A percentile compares a stretch with the other conserved stretches of the same genome.
Conservation (phyloP, 192 early-diverging fungal genomes). For the Phycomyces blakesleeanus region DNA sequence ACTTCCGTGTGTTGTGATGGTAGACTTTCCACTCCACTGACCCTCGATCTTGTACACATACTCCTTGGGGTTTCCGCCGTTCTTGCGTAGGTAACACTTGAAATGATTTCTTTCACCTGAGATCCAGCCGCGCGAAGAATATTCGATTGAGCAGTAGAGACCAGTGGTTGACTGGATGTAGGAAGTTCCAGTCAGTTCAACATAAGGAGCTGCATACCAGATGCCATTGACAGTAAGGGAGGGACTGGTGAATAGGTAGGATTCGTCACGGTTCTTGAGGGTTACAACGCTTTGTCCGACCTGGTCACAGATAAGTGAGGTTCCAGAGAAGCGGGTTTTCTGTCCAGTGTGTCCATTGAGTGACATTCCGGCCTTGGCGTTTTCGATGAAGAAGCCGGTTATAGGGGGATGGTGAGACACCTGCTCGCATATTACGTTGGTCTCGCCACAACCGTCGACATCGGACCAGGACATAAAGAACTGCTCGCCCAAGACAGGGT, state of each 20-base stretch:
- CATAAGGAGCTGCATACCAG: constrained; percentile 43
- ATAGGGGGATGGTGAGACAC: constrained; percentile 53
- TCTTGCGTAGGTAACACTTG: constrained; percentile 46
- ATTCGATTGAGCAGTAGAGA: constrained; percentile 53
- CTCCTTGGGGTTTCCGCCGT: constrained; percentile 26
- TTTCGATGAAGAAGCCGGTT: constrained; percentile 47
- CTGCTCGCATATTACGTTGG: constrained; percentile 39
- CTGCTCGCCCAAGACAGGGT: constrained; percentile 49
- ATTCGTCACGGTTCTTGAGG: constrained; percentile 40
- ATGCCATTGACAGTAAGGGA: constrained; percentile 72
- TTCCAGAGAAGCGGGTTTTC: constrained; percentile 63
- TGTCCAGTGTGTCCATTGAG: constrained; percentile 35
- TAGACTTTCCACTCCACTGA: constrained; percentile 66
- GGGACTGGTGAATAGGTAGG: constrained; percentile 67
- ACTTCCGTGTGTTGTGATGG: constrained; percentile 47
- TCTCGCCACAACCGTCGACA: constrained; percentile 52
- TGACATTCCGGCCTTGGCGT: constrained; percentile 22
- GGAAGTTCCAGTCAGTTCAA: constrained; percentile 47
- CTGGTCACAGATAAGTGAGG: constrained; percentile 69
- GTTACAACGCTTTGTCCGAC: constrained; percentile 67
- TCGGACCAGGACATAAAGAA: constrained; percentile 46
- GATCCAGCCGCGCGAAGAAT: constrained; percentile 66
- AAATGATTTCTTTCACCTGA: constrained; percentile 76
- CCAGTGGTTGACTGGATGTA: constrained; percentile 60
- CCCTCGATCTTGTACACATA: constrained; percentile 45